Evolutionary conservation across 192 early-diverging fungal species (phyloP), one percentile per base, ranked within the genome.

Genomic region (Dissophora ornata): DNA sequence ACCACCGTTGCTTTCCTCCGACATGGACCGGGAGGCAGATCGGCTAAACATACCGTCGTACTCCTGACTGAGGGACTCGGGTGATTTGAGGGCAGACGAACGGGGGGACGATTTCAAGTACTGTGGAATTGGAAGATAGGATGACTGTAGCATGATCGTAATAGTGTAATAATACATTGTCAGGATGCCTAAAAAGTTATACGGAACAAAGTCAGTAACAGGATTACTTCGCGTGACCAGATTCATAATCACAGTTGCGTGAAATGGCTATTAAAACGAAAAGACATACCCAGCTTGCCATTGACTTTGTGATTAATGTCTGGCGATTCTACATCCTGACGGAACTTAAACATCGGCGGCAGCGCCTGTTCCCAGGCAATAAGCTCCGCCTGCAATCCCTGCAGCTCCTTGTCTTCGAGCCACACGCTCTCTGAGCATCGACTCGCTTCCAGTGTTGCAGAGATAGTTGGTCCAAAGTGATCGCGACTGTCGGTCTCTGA

Each of bases 271-370:
- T 22, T 12, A n/a, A 2, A 19, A 13, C 8, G 41, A n/a, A 21
- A 0, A 1, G 18, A 49, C 11, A 33, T 77, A 77, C 73, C 59
- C 11, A 77, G 24, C 51, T 56, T 67, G 34, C 73, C 73, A 25
- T 77, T 77, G 46, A 77, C 19, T 32, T 67, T 77, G 58, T 77
- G 73, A 42, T 77, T 77, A 24, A 77, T 28, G 24, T 67, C 64
- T 13, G 24, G 30, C 6, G 50, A 25, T 22, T 67, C 59, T 16
- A 67, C 73, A 25, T 77, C 65, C 36, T 32, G 28, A n/a, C 73
- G 63, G 38, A 77, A 77, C 47, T 60, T 58, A 4, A 77, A 53
- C 0, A 49, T 48, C 0, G 33, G 40, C 15, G 73, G 59, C n/a
- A 77, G 12, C 1, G 22, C 59, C 3, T 62, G 33, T 13, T 77